Percentiles rank a stretch among this genome's conserved stretches.
Conservation (phyloP, 78 protist species). For the Guillardia theta region DNA sequence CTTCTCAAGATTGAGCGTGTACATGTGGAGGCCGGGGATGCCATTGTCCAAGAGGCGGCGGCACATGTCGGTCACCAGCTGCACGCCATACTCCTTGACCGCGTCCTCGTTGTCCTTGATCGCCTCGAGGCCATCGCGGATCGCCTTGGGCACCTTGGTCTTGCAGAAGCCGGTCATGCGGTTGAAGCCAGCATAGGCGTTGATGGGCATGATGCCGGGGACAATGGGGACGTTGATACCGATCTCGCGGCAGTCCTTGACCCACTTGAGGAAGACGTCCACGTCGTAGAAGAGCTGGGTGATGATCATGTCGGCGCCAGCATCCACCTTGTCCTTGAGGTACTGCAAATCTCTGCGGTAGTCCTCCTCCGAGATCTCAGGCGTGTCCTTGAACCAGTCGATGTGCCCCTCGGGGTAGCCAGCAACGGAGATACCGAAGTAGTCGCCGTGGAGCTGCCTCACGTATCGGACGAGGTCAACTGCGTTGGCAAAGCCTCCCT, state of each 20-base stretch:
- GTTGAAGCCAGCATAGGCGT: conserved; percentile 72
- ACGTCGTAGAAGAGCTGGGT: conserved; percentile 91
- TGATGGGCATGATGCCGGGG: conserved; percentile 97
- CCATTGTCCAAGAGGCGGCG: conserved; percentile 40
- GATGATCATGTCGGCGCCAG: conserved; percentile 93
- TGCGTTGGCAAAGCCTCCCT: conserved; percentile 82
- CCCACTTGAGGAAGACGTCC: conserved; percentile 65
- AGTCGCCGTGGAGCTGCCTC: conserved; percentile 83
- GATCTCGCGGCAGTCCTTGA: conserved; percentile 60
- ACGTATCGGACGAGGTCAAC: conserved; percentile 84
- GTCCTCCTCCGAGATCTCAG: background rate
- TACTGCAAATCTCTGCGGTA: conserved; percentile 57
- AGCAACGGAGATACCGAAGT: conserved; percentile 88
- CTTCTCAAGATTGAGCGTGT: conserved; percentile 91
- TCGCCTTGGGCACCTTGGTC: conserved; percentile 59
- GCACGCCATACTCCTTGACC: conserved; percentile 84
- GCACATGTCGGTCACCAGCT: conserved; percentile 69
- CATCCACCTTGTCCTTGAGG: conserved; percentile 88
- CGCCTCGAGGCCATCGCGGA: conserved; percentile 68
- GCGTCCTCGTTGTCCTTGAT: conserved; percentile 76
- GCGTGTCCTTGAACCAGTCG: conserved; percentile 47
- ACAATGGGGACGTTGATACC: conserved; percentile 91
- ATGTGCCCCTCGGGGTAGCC: conserved; percentile 92
- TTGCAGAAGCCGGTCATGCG: conserved; percentile 80
- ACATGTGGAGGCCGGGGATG: conserved; percentile 86